phyloP scores from a whole-genome alignment of 2,329 filamentous ascomycete genomes.

The Esteya vermicola region DNA sequence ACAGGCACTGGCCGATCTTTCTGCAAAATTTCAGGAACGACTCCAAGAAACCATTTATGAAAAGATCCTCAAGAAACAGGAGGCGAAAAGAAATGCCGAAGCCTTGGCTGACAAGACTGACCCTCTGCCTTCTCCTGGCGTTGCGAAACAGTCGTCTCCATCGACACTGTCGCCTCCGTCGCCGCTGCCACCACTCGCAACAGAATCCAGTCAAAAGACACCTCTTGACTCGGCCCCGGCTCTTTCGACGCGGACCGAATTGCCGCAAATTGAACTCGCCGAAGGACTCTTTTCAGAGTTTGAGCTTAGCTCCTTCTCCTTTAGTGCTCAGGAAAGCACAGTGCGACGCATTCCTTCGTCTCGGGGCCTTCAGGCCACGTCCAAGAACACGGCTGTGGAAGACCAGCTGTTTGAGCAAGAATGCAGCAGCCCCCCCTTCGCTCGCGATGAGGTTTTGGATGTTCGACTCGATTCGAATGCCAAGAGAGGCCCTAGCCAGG shows the following conservation, averaged over 20 bases:
- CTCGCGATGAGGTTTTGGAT: constrained; percentile 22
- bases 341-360: constrained; percentile 13
- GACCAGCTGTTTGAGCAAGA: constrained; percentile 33
- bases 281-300: constrained; percentile 13
- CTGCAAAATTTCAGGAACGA: too few species aligned
- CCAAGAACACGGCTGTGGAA: constrained; percentile 32
- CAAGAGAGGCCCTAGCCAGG: constrained; percentile 17
- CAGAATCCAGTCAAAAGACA: too few species aligned
- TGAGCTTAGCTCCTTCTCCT: constrained; percentile 20
- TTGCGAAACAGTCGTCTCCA: neutral
- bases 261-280: constrained; percentile 4
- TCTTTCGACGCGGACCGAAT: neutral
- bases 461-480: constrained; percentile 28
- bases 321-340: too few species aligned
- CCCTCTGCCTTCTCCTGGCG: neutral
- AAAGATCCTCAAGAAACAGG: too few species aligned
- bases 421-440: constrained; percentile 15
- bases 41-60: too few species aligned
- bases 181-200: too few species aligned
- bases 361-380: constrained; percentile 24
- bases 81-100: neutral
- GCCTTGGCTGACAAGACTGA: neutral
- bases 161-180: too few species aligned
- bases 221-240: too few species aligned
- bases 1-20: constrained; percentile 4